phyloP scores from a whole-genome alignment of 2,329 filamentous ascomycete genomes.

The Paecilomyces sp. region DNA sequence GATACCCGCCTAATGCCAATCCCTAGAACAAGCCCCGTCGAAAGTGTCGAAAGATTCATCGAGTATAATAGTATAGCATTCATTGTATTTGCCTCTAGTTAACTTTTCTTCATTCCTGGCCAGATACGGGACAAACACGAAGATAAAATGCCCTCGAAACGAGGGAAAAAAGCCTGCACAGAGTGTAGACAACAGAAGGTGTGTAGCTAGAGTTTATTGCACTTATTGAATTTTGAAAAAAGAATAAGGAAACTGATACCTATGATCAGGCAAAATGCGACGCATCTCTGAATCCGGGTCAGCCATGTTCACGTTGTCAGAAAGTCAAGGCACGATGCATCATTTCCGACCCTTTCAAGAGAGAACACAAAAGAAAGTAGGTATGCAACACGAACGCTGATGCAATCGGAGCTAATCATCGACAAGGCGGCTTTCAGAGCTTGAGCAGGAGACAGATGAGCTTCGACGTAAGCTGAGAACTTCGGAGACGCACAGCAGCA shows the following conservation, averaged over 20 bases:
- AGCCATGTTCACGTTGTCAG: conserved; percentile 31
- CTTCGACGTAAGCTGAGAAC: conserved; percentile 26
- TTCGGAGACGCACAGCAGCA: conserved; percentile 14
- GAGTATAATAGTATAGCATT: no score
- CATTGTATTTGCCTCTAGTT: no score
- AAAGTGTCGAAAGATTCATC: no score
- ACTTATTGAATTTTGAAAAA: no score
- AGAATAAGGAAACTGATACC: not conserved
- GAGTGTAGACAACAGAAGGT: conserved; percentile 40
- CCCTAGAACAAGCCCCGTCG: no score
- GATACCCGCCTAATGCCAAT: no score
- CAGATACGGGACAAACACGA: not conserved
- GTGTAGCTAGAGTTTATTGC: not conserved
- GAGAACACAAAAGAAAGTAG: conserved; percentile 36
- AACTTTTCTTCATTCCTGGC: not conserved
- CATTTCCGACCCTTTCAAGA: conserved; percentile 36
- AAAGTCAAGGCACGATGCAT: conserved; percentile 29
- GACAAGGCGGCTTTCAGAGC: conserved; percentile 27
- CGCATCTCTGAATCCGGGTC: conserved; percentile 25
- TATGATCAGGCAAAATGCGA: conserved; percentile 30
- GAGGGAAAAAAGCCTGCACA: conserved; percentile 35
- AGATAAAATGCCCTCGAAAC: conserved; percentile 12
- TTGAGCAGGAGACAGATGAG: conserved; percentile 31
- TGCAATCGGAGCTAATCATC: not conserved
- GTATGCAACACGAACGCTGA: conserved; percentile 3